Base-by-base conservation (phyloP, 1,284 basidiomycete genomes). In the Xanthoconium separans region DNA sequence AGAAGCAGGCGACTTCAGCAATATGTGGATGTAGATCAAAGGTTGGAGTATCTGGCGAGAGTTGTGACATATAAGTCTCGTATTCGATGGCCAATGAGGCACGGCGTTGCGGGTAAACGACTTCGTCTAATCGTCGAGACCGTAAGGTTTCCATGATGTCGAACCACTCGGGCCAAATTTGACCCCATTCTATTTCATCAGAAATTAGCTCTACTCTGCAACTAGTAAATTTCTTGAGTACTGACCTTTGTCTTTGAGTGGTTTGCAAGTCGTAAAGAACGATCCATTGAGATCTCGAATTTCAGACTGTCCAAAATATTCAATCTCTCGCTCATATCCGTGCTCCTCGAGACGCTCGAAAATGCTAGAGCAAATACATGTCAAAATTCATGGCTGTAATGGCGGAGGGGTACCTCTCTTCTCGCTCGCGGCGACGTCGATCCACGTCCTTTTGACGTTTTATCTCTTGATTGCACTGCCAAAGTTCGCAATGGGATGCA, bases 21-120 rank as follows among this genome's bases (percentile, higher is more conserved):
- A 39, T 37, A 12, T 33, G 39, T 12, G 55, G 56, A 39, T 66
- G 53, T n/a, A 70, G 36, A 29, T 51, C 57, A 24, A 55, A 31
- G 3, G 40, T 30, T 18, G 51, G 53, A 13, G 53, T 24, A 42
- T 54, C 36, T 9, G 0, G 34, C n/a, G 15, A 36, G 15, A n/a
- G 7, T n/a, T 37, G 36, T 8, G 36, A n/a, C 36, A 37, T n/a
- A 4, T 18, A 37, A 18, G 9, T 11, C 36, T 37, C 36, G 9
- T 37, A 37, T 37, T 37, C 36, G 4, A 11, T 37, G 9, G 36
- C 9, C 36, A 37, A 37, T 18, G n/a, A 37, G 36, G 4, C 4
- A n/a, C 9, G 36, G n/a, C 36, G 36, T 4, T 18, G n/a, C 9
- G 34, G 34, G 34, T 36, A 36, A 16, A 36, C 34, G n/a, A n/a